phyloP scores from a whole-genome alignment of 108 stramenopile species.

The Fragilariopsis cylindrus region DNA sequence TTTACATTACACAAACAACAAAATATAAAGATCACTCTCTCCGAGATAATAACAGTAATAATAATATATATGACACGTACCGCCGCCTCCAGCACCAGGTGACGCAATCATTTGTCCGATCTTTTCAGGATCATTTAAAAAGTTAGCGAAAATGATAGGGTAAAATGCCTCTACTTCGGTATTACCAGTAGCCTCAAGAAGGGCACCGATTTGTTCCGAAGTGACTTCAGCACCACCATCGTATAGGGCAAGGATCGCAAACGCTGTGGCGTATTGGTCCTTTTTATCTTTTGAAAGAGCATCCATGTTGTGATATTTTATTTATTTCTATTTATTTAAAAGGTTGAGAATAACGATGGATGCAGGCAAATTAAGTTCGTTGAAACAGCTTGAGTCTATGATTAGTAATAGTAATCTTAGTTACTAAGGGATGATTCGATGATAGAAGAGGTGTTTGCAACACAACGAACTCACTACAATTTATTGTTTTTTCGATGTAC shows the following conservation, averaged over 20 bases:
- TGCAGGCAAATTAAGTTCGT: conserved; percentile 53
- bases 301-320: conserved; percentile 54
- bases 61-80: conserved; percentile 8
- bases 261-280: conserved; percentile 91
- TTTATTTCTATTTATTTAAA: not conserved
- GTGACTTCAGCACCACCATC: conserved; percentile 93
- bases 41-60: not conserved
- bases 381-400: conserved; percentile 46
- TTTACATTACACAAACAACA: too few relatives aligned
- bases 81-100: conserved; percentile 82
- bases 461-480: too few relatives aligned
- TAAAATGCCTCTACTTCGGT: conserved; percentile 93
- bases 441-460: too few relatives aligned
- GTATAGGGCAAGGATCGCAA: conserved; percentile 92
- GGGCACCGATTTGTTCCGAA: conserved; percentile 84
- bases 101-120: conserved; percentile 80
- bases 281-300: conserved; percentile 86
- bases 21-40: too few relatives aligned
- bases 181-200: conserved; percentile 93
- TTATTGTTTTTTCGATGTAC: too few relatives aligned
- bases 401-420: not conserved
- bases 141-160: conserved; percentile 94
- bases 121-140: conserved; percentile 73
- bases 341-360: conserved; percentile 3
- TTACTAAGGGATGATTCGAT: too few relatives aligned